phyloP scores from a whole-genome alignment of 345 rosid species.

The Triadica sebifera region DNA sequence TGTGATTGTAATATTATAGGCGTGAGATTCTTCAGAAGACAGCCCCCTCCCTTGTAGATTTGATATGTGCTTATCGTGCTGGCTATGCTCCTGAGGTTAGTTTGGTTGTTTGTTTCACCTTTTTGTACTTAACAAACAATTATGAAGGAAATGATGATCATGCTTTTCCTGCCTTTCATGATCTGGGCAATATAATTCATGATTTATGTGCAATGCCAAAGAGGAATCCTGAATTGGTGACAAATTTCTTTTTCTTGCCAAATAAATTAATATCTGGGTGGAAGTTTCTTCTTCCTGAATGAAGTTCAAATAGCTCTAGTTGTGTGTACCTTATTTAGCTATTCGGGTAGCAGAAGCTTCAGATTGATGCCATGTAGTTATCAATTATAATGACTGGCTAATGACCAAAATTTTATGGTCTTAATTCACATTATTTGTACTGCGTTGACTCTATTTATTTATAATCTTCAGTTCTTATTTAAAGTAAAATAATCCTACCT shows the following conservation, averaged over 20 bases:
- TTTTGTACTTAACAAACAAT: background rate
- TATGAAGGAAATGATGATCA: background rate
- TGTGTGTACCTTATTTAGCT: background rate
- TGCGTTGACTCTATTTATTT: no score
- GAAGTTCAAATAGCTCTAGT: background rate
- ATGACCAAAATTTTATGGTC: background rate
- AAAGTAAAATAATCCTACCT: no score
- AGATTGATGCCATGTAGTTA: background rate
- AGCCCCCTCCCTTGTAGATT: conserved; percentile 66
- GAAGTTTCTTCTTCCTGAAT: background rate
- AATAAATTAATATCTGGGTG: background rate
- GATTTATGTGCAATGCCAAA: background rate
- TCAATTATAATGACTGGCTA: background rate
- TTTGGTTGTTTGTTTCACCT: background rate
- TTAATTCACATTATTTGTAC: no score
- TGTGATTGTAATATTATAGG: conserved; percentile 40
- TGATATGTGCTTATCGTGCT: conserved; percentile 81
- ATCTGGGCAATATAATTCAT: background rate
- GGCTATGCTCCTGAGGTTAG: conserved; percentile 84
- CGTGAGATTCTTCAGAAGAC: conserved; percentile 77
- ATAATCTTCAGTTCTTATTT: no score
- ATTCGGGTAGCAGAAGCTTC: background rate
- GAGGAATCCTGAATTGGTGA: background rate
- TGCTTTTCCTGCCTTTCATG: background rate
- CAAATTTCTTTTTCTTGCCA: background rate